phyloP scores from a whole-genome alignment of 2,329 filamentous ascomycete genomes.

The Cryphonectria nitschkei region DNA sequence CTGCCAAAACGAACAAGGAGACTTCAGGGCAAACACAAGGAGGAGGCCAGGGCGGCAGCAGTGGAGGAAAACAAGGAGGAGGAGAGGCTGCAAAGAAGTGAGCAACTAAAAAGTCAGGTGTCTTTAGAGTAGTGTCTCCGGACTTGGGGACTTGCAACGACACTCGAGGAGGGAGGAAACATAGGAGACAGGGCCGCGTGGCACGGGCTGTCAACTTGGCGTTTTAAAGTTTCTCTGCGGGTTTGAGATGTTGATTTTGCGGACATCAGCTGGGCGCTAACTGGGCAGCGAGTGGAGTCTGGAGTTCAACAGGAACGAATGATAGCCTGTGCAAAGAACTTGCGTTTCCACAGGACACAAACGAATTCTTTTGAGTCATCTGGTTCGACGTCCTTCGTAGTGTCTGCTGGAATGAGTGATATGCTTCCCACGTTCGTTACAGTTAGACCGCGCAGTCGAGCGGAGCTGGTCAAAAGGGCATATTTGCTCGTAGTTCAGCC shows the following conservation, averaged over 20 bases:
- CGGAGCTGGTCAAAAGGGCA: neutral
- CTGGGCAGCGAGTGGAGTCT: constrained; percentile 28
- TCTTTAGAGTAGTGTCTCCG: constrained; percentile 2
- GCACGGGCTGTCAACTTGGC: constrained; percentile 19
- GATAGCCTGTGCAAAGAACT: constrained; percentile 2
- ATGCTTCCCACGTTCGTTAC: neutral
- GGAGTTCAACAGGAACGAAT: constrained; percentile 22
- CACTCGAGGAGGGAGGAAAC: constrained; percentile 1
- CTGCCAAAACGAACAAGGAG: constrained; percentile 41
- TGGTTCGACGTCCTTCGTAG: neutral
- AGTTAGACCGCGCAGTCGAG: neutral
- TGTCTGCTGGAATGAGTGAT: neutral
- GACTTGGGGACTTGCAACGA: constrained; percentile 18
- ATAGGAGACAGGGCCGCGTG: constrained; percentile 8
- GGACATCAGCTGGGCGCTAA: constrained; percentile 24
- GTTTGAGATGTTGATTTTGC: constrained; percentile 25
- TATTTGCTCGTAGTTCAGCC: neutral
- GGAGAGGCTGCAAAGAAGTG: constrained; percentile 28
- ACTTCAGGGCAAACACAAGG: constrained; percentile 27
- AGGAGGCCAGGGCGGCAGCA: constrained; percentile 26
- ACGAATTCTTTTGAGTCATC: neutral
- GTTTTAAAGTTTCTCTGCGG: constrained; percentile 24
- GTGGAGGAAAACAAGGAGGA: constrained; percentile 29
- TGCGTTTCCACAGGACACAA: neutral
- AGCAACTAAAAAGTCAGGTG: constrained; percentile 11